Conservation (phyloP, 345 rosid species). For the Melaleuca alternifolia region DNA sequence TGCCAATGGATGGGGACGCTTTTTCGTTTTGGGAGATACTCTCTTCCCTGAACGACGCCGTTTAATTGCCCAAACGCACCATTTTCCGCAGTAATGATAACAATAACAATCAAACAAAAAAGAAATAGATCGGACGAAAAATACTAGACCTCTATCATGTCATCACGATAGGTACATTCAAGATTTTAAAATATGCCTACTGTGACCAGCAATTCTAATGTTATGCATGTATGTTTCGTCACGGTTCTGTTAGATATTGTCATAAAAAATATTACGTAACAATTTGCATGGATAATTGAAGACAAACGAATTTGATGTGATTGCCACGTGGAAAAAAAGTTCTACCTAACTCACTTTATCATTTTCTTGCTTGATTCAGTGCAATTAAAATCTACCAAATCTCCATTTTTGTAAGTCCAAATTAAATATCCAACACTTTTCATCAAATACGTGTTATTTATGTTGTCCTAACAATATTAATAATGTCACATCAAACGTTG, state of each 20-base stretch:
- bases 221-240: background rate
- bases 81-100: too few species aligned
- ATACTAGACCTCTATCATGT: too few species aligned
- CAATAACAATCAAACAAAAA: too few species aligned
- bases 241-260: background rate
- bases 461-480: background rate
- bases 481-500: background rate
- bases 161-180: too few species aligned
- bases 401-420: rapidly evolving
- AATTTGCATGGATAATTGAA: background rate
- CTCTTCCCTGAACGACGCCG: too few species aligned
- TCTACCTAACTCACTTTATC: background rate
- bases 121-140: too few species aligned
- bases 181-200: too few species aligned
- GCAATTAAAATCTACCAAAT: background rate
- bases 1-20: too few species aligned
- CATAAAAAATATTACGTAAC: background rate
- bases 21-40: too few species aligned
- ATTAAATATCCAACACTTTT: background rate
- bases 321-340: background rate
- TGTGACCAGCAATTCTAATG: too few species aligned
- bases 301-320: background rate
- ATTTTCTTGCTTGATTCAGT: background rate
- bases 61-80: too few species aligned
- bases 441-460: background rate